phyloP scores from a whole-genome alignment of 2,329 filamentous ascomycete species.

The Incumbomyces lentus region DNA sequence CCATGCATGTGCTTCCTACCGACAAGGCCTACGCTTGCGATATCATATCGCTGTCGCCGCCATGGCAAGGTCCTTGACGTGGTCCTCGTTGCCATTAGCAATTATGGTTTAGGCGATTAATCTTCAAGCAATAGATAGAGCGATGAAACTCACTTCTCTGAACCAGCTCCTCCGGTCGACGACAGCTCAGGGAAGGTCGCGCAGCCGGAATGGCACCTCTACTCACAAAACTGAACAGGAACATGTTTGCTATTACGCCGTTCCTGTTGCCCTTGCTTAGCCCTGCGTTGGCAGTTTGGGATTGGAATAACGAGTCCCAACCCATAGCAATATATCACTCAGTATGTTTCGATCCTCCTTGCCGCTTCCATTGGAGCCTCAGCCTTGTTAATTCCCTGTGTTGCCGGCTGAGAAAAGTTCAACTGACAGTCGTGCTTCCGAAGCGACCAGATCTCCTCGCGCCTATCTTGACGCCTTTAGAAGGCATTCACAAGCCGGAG shows the following conservation, averaged over 20 bases:
- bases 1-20: too few species aligned
- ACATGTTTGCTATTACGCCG: background rate
- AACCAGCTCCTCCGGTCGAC: too few species aligned
- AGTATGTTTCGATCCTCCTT: conserved; percentile 19
- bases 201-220: too few species aligned
- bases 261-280: conserved; percentile 12
- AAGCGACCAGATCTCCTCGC: conserved; percentile 33
- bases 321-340: conserved; percentile 28
- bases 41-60: too few species aligned
- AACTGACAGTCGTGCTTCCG: conserved; percentile 1
- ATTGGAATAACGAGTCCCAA: conserved; percentile 17
- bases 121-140: too few species aligned
- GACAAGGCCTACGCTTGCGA: too few species aligned
- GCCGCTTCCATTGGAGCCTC: background rate
- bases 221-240: background rate
- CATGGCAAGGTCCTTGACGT: too few species aligned
- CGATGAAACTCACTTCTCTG: too few species aligned
- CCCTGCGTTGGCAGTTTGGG: conserved; percentile 15
- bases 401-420: background rate
- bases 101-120: too few species aligned
- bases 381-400: background rate
- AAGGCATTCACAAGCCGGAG: conserved; percentile 20
- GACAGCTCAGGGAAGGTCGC: too few species aligned
- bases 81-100: too few species aligned
- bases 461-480: conserved; percentile 26